A percentile compares a stretch with the other conserved stretches of the same genome.
Evolutionary conservation across 163 green algal genomes (phyloP).

Genomic region (Chlamydomonas reinhardtii): DNA sequence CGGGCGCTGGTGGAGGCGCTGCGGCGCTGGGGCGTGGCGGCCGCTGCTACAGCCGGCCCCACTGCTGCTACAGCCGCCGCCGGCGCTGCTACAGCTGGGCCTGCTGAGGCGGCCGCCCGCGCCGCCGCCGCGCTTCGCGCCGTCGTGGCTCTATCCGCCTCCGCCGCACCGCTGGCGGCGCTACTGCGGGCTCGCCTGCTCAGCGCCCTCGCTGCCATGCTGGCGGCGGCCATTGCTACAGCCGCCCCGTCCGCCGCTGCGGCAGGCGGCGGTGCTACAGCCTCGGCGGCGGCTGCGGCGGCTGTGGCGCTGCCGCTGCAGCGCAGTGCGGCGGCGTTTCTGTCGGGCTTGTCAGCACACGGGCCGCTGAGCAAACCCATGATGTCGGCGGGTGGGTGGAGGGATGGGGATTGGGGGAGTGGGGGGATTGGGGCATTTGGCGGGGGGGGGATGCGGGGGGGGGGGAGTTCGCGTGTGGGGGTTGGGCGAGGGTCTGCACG

Average conservation of each 20-base stretch:
- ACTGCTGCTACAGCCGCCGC: not conserved
- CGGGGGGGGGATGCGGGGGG: no score
- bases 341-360: slow-evolving; percentile 8
- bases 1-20: no score
- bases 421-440: no score
- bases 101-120: not conserved
- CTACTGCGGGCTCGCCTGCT: slow-evolving; percentile 14
- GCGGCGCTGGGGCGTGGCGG: no score
- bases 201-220: slow-evolving; percentile 6
- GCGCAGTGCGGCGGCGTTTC: slow-evolving; percentile 1
- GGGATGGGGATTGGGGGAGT: no score
- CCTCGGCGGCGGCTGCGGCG: no score
- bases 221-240: not conserved
- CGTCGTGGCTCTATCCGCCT: not conserved
- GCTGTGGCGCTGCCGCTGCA: slow-evolving; percentile 15
- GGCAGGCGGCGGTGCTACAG: no score
- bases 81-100: not conserved
- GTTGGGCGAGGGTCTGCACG: not conserved
- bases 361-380: slow-evolving; percentile 4
- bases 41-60: not conserved
- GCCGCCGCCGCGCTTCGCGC: slow-evolving; percentile 19
- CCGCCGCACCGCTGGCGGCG: slow-evolving; percentile 17
- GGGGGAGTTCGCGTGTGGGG: not conserved
- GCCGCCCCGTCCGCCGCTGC: no score
- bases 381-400: not conserved